Base-by-base conservation (phyloP, 1,139 yeast genomes). In the Yamadazyma oceani region DNA sequence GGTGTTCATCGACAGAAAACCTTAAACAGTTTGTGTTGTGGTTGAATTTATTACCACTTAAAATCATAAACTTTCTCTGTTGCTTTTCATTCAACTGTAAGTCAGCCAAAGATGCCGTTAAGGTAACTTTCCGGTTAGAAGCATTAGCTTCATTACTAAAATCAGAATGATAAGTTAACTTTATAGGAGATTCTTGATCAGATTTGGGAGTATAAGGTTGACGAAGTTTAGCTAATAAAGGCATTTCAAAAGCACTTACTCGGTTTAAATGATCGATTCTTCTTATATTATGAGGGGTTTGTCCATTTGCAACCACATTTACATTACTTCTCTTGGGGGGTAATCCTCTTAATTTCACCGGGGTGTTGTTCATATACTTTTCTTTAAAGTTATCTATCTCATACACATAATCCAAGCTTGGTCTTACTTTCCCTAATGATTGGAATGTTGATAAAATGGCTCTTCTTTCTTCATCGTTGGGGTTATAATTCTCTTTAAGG, bases 231-330 rank as follows among this genome's bases (percentile, higher is more conserved):
- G 83, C 80, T 46, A 92, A 72, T 41, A 82, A 76, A 3, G 98
- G 98, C 71, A 90, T 75, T 60, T 90, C 97, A 63, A 83, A 92
- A 0, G 97, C 97, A 23, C 94, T 85, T 27, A 87, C 70, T 53
- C 97, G 75, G 53, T 82, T 83, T 54, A 84, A 79, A 40, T 71
- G 65, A 23, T 69, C 73, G 26, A 53, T 52, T 46, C 64, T 61
- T 49, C 75, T 60, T 33, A 49, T 50, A 37, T 64, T 60, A 43
- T 69, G 74, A 3, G 70, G 66, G 10, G 64, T 60, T 17, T 53
- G 51, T 31, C 76, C 76, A 33, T 55, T 54, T 29, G 62, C 53
- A 34, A 66, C 57, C 12, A 71, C 76, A 36, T 57, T 54, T n/a
- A 64, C 57, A 44, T 69, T 69, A 46, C 70, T 60, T 46, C 57